Evolutionary conservation across 306 rosid species (phyloP), one percentile per base, ranked within the genome.

Genomic region (Begonia peltatifolia): DNA sequence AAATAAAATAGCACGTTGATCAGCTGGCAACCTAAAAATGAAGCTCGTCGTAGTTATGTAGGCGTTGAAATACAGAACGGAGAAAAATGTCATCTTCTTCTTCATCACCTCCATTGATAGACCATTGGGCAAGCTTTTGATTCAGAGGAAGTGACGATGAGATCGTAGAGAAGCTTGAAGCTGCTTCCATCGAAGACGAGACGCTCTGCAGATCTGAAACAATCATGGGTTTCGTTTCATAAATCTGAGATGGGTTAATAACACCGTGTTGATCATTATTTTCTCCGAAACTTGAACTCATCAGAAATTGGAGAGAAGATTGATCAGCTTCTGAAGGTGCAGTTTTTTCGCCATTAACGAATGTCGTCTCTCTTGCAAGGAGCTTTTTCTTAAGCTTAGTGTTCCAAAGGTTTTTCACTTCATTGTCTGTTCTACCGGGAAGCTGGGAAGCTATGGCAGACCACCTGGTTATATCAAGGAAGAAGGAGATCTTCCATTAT

Each of bases 341-440:
- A 13, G 4, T 12, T 11, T 14, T 23, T 23, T 12, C 43, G 46
- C 57, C 18, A 42, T 11, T 9, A 52, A 6, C 36, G 12, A n/a
- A 10, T 46, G 36, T 41, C 13, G 12, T 56, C 47, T 14, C 56
- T 15, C 22, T 16, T 23, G 52, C 58, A 13, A 50, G 38, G 14
- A 68, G 46, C 42, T 64, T 76, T 58, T 67, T 76, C 77, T 76
- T 76, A 66, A 76, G 14, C 67, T 54, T 76, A 7, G 77, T 76
- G 55, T 76, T 76, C 81, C 81, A 71, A 23, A 71, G 42, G 61
- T 76, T 76, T 42, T 76, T 76, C 46, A 76, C 71, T 14, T 76
- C 81, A 13, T 76, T 76, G 43, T 76, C 81, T 5, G 81, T 76
- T 61, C 81, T 61, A n/a, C 81, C 81, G 1, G 74, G 74, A 7